Evolutionary conservation across 2,329 filamentous ascomycete species (phyloP).

Genomic region (Thermothelomyces thermophilus): DNA sequence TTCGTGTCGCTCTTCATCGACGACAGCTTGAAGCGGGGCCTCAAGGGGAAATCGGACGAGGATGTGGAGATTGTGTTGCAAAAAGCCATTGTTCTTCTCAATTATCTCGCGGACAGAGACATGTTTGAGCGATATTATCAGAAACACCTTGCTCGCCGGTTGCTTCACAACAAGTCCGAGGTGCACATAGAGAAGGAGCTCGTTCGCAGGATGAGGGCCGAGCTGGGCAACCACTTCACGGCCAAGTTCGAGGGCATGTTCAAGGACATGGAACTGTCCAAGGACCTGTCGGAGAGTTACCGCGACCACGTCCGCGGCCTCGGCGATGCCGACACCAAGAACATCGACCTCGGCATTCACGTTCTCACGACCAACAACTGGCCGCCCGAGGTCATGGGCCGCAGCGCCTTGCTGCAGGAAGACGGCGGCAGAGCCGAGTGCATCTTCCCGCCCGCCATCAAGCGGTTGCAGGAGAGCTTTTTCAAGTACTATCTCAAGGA

Average conservation of each 20-base stretch:
- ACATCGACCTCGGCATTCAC: conserved; percentile 73
- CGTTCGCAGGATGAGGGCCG: conserved; percentile 94
- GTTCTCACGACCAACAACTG: conserved; percentile 92
- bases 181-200: conserved; percentile 91
- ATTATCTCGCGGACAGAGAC: conserved; percentile 87
- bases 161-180: conserved; percentile 83
- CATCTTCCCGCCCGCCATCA: conserved; percentile 69
- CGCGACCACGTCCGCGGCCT: conserved; percentile 56
- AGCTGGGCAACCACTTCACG: conserved; percentile 91
- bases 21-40: conserved; percentile 88
- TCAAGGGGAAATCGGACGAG: conserved; percentile 83
- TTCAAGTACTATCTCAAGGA: conserved; percentile 82
- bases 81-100: conserved; percentile 79
- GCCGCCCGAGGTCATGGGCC: conserved; percentile 82
- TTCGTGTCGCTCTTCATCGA: conserved; percentile 96
- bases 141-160: conserved; percentile 82
- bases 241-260: conserved; percentile 95
- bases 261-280: conserved; percentile 85
- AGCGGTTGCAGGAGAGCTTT: conserved; percentile 73
- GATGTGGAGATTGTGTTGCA: conserved; percentile 82
- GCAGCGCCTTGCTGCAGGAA: conserved; percentile 45
- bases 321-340: conserved; percentile 48
- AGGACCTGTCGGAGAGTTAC: conserved; percentile 73
- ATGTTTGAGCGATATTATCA: conserved; percentile 97
- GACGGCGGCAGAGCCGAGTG: conserved; percentile 45